phyloP scores from a whole-genome alignment of 352 stramenopile species.

The Pythium biforme region DNA sequence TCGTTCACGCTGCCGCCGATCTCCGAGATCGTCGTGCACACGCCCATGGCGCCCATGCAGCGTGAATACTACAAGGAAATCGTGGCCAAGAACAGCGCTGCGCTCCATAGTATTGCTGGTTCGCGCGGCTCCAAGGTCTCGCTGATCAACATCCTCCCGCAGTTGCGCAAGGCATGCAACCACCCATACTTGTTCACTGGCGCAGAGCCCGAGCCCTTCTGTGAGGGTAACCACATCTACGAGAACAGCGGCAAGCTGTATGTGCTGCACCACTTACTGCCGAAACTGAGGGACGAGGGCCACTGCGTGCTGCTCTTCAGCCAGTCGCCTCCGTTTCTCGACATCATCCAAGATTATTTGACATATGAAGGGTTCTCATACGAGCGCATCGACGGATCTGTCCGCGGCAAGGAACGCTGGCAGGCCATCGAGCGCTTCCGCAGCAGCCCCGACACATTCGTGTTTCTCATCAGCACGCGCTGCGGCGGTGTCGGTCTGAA shows the following conservation, averaged over 20 bases:
- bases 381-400: conserved; percentile 74
- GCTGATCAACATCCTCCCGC: conserved; percentile 98
- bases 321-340: conserved; percentile 68
- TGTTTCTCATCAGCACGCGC: conserved; percentile 79
- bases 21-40: conserved; percentile 78
- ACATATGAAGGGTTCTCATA: conserved; percentile 75
- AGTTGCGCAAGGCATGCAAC: conserved; percentile 83
- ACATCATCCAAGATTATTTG: conserved; percentile 82
- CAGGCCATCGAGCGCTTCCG: conserved; percentile 80
- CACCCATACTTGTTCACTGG: conserved; percentile 93
- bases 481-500: conserved; percentile 71
- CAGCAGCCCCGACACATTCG: conserved; percentile 88
- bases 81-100: conserved; percentile 58
- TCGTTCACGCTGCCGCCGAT: conserved; percentile 69
- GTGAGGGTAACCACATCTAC: conserved; percentile 67
- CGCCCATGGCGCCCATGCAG: conserved; percentile 74
- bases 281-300: conserved; percentile 71
- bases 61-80: conserved; percentile 82
- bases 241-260: conserved; percentile 81
- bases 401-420: conserved; percentile 76
- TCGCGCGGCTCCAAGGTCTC: conserved; percentile 39
- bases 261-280: conserved; percentile 82
- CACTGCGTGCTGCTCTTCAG: conserved; percentile 88
- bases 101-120: conserved; percentile 39
- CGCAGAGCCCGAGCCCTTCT: conserved; percentile 71